Conservation (phyloP, 2,329 filamentous ascomycete genomes). For the Penicillium sp. region DNA sequence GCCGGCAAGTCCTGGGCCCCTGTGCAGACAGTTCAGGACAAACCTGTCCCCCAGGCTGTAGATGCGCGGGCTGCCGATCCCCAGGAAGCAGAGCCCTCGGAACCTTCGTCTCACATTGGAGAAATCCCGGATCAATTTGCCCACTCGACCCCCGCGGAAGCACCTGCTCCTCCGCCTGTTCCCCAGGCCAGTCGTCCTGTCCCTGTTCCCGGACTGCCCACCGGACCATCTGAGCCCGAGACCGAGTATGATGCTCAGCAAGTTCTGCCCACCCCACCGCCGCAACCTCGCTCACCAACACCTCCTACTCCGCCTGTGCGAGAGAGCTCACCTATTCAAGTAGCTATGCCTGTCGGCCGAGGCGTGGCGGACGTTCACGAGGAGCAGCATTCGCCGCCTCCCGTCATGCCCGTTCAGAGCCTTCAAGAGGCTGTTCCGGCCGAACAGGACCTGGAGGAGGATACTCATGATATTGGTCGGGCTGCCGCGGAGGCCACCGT, state of each 20-base stretch:
- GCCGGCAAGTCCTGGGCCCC: slow-evolving; percentile 83
- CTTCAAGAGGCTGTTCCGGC: slow-evolving; percentile 59
- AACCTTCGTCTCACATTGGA: slow-evolving; percentile 62
- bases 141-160: slow-evolving; percentile 46
- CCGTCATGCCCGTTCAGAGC: slow-evolving; percentile 57
- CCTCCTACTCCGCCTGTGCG: slow-evolving; percentile 49
- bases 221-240: slow-evolving; percentile 49
- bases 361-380: slow-evolving; percentile 46
- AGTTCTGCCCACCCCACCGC: slow-evolving; percentile 37
- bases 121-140: slow-evolving; percentile 80
- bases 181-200: slow-evolving; percentile 65
- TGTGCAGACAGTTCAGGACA: slow-evolving; percentile 68
- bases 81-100: slow-evolving; percentile 46
- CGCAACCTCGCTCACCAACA: slow-evolving; percentile 46
- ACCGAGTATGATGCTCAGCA: slow-evolving; percentile 42
- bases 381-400: slow-evolving; percentile 40
- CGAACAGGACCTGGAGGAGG: slow-evolving; percentile 62
- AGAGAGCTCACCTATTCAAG: slow-evolving; percentile 70
- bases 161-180: slow-evolving; percentile 53
- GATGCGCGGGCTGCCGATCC: slow-evolving; percentile 52
- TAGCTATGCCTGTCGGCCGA: slow-evolving; percentile 79
- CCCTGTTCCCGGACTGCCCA: slow-evolving; percentile 71
- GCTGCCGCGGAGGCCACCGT: slow-evolving; percentile 56
- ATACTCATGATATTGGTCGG: slow-evolving; percentile 57
- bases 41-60: slow-evolving; percentile 61